Percentiles rank a stretch among this genome's conserved stretches.
phyloP scores from a whole-genome alignment of 2,329 filamentous ascomycete genomes.

The Alternaria sp. region DNA sequence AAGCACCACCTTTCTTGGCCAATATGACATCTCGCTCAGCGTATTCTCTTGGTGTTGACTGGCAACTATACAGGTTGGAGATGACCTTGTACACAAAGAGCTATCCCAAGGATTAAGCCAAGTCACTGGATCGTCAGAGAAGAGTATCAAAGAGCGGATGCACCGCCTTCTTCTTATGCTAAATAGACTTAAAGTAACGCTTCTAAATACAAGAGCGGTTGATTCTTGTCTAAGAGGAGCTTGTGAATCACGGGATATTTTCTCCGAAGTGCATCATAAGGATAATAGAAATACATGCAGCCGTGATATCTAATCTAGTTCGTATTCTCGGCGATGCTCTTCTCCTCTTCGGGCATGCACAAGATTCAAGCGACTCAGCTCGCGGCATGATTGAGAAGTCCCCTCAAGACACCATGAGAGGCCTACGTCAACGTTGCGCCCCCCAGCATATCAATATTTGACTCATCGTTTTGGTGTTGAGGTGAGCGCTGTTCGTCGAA shows the following conservation, averaged over 20 bases:
- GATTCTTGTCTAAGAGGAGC: no score
- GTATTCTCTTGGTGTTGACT: background rate
- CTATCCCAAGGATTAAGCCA: background rate
- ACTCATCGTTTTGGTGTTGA: background rate
- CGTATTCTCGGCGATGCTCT: background rate
- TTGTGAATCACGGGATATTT: no score
- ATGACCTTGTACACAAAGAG: background rate
- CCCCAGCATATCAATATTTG: background rate
- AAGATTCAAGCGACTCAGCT: background rate
- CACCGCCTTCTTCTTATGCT: no score
- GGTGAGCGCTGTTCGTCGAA: background rate
- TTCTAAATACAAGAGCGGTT: no score
- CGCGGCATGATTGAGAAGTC: background rate
- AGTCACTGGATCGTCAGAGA: background rate
- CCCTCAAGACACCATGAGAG: background rate
- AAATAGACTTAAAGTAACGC: no score
- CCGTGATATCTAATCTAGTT: fast-evolving
- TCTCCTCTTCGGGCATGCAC: background rate
- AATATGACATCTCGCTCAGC: background rate
- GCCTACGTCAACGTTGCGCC: background rate
- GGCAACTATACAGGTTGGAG: background rate
- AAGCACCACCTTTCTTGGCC: background rate
- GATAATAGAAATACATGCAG: background rate
- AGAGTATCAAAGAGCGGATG: background rate
- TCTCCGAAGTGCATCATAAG: no score